These are phyloP conservation scores for Byssochlamys sp. DNA, from an alignment of 2,329 filamentous ascomycete genomes.

Conservation along the genomic window DNA sequence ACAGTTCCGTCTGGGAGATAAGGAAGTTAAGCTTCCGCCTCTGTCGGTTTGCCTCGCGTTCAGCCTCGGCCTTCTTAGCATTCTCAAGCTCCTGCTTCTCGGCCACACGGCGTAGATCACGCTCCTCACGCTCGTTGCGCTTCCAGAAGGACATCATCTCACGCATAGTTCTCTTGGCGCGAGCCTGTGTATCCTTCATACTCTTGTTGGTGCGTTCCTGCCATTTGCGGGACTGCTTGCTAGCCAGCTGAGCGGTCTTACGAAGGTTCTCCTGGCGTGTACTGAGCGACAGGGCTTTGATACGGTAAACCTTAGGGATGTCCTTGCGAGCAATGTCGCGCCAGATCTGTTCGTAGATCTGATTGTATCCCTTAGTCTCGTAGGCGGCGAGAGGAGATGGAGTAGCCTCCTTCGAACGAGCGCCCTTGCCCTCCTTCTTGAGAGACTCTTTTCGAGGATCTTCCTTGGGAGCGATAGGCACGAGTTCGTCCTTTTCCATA, in stretches of 20 bases:
- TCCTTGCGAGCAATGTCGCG: slow-evolving; percentile 89
- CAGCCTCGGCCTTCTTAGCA: slow-evolving; percentile 90
- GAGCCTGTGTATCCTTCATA: slow-evolving; percentile 90
- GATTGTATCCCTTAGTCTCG: slow-evolving; percentile 85
- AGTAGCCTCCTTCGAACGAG: slow-evolving; percentile 34
- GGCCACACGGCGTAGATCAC: slow-evolving; percentile 83
- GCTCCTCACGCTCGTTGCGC: slow-evolving; percentile 92
- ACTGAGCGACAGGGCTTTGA: slow-evolving; percentile 74
- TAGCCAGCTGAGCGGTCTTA: slow-evolving; percentile 91
- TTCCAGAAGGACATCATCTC: slow-evolving; percentile 99
- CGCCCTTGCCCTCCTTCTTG: slow-evolving; percentile 35
- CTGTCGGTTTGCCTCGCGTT: slow-evolving; percentile 91
- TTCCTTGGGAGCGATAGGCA: slow-evolving; percentile 49
- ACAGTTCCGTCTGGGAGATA: slow-evolving; percentile 95
- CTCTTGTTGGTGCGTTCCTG: slow-evolving; percentile 97
- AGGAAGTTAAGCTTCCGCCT: slow-evolving; percentile 99
- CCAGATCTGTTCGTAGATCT: slow-evolving; percentile 96
- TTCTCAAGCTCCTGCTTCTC: slow-evolving; percentile 95
- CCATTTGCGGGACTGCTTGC: slow-evolving; percentile 95
- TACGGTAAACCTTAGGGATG: slow-evolving; percentile 80
- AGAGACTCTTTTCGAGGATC: slow-evolving; percentile 37
- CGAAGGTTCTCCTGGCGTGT: slow-evolving; percentile 91
- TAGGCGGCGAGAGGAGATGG: slow-evolving; percentile 54
- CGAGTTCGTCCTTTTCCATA: slow-evolving; percentile 35
- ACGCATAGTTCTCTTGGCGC: slow-evolving; percentile 95